Evolutionary conservation across 2,329 filamentous ascomycete genomes (phyloP).

Genomic region (Rugonectria rugulosa): DNA sequence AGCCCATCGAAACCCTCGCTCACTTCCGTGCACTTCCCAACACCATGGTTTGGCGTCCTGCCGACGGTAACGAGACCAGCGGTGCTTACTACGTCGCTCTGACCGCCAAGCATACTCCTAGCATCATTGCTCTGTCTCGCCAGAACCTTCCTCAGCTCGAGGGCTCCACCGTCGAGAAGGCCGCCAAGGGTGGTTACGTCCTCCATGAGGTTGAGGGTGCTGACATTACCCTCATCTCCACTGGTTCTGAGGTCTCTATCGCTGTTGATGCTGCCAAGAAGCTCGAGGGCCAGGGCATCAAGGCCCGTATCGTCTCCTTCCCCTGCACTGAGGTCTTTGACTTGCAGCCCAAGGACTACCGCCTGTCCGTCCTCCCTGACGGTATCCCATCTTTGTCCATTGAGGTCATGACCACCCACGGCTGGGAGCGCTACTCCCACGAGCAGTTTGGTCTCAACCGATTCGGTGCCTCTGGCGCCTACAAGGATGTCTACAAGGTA

Average conservation of each 20-base stretch:
- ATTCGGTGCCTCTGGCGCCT: constrained; percentile 96
- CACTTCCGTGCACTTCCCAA: constrained; percentile 99
- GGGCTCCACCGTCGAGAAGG: constrained; percentile 88
- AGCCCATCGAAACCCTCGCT: constrained; percentile 97
- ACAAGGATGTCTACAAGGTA: constrained; percentile 97
- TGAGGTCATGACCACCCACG: constrained; percentile 96
- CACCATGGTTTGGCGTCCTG: constrained; percentile 99
- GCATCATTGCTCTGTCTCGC: constrained; percentile 92
- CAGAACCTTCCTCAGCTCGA: constrained; percentile 99
- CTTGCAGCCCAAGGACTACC: constrained; percentile 92
- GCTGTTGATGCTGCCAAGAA: constrained; percentile 92
- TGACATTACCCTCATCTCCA: constrained; percentile 88
- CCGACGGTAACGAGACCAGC: constrained; percentile 97
- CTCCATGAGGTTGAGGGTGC: constrained; percentile 85
- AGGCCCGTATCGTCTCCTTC: constrained; percentile 91
- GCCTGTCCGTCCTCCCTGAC: constrained; percentile 89
- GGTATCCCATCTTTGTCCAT: constrained; percentile 92
- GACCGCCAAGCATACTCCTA: constrained; percentile 88
- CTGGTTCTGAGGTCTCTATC: constrained; percentile 95
- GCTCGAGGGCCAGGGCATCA: constrained; percentile 87
- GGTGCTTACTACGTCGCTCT: constrained; percentile 97
- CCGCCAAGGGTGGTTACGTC: constrained; percentile 94
- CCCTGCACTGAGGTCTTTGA: constrained; percentile 99
- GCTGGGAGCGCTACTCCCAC: constrained; percentile 99
- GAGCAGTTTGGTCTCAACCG: constrained; percentile 99